phyloP scores from a whole-genome alignment of 106 monocot species.

The Gastrodia elata region DNA sequence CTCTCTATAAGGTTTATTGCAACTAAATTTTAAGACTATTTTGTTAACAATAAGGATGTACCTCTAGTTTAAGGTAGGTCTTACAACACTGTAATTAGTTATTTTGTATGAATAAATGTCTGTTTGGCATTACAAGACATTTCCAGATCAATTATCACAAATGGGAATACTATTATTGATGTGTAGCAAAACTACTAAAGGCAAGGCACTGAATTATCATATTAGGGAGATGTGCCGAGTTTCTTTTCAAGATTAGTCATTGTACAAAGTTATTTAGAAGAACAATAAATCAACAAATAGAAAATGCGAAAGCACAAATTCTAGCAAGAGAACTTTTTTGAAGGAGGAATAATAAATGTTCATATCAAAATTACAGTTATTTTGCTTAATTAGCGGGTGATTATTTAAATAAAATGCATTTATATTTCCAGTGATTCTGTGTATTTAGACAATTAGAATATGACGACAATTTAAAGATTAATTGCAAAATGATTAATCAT shows the following conservation, averaged over 20 bases:
- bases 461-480: neutral
- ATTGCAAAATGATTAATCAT: neutral
- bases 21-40: neutral
- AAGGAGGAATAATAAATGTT: no score
- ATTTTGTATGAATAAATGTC: neutral
- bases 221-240: neutral
- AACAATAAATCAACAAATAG: neutral
- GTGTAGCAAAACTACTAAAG: neutral
- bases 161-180: no score
- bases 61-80: neutral
- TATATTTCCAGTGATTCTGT: neutral
- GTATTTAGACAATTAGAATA: neutral
- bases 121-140: neutral
- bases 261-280: neutral
- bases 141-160: neutral
- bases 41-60: neutral
- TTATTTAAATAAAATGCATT: neutral
- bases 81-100: neutral
- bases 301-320: neutral
- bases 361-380: neutral
- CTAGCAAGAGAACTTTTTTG: no score
- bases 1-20: neutral
- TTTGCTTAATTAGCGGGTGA: neutral
- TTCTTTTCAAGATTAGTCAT: neutral
- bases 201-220: neutral